Base-by-base conservation (phyloP, 2,329 filamentous ascomycete genomes). In the Cephalotrichum gorgonifer region DNA sequence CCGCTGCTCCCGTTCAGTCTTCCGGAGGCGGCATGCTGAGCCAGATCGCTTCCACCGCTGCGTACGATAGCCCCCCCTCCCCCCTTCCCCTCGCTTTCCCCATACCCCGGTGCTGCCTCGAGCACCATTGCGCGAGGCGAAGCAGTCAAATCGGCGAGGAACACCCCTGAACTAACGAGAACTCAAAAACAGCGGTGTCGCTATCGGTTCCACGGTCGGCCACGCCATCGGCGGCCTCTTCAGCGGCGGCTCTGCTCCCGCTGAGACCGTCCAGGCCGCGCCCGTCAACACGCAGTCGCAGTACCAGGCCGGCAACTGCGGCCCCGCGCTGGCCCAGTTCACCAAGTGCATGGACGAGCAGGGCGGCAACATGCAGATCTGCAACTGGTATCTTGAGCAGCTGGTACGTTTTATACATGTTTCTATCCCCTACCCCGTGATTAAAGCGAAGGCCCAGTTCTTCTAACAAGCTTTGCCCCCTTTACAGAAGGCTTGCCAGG, bases 381-480 rank as follows among this genome's bases (percentile, higher is more conserved):
- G 93, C 74, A 86, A 86, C 57, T 98, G 91, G 90, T 98, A 98
- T 69, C 73, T 98, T 60, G 93, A 98, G 68, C 91, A 98, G 79
- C 76, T 98, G 69, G 62, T 63, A 54, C 17, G 60, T 57, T 43
- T 23, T 35, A 23, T 22, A 8, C n/a, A 38, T 22, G n/a, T n/a
- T 30, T 70, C 73, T 67, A 23, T 49, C 12, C 15, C 28, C 41
- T 22, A 14, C 48, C 27, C 61, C 17, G 27, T 38, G n/a, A 14
- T 3, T 20, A n/a, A 22, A 20, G 35, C 35, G n/a, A 20, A 11
- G 35, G 9, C 22, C 11, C 30, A 14, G 30, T 22, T 5, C 9
- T 50, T 25, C 43, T 48, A 43, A 49, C 42, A 48, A 25, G 25
- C 44, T 39, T 48, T 44, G 33, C 50, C 39, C 4, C 22, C 54